These are phyloP conservation scores for Entamoeba moshkovskii DNA, from an alignment of 208 protist genomes.

Conservation along the genomic window DNA sequence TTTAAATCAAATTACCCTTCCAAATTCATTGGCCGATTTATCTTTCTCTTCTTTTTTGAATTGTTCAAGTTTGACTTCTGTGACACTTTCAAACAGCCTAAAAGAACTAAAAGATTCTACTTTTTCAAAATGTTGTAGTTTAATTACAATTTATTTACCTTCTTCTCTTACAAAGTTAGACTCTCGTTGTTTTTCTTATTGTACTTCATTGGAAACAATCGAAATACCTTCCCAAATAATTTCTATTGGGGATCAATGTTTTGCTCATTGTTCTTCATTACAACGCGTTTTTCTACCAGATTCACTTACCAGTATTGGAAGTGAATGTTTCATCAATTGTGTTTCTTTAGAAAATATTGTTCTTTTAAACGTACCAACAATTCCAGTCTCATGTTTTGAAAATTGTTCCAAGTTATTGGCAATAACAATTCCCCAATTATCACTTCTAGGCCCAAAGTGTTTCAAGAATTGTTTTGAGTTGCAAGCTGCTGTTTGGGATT, in stretches of 20 bases:
- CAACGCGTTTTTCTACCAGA: no score
- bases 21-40: neutral
- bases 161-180: neutral
- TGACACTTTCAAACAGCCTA: neutral
- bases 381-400: neutral
- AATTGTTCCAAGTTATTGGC: neutral
- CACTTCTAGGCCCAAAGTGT: neutral
- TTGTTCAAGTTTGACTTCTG: neutral
- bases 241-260: neutral
- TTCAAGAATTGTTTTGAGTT: neutral
- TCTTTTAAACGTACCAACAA: neutral
- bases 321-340: no score
- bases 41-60: neutral
- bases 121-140: neutral
- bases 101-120: neutral
- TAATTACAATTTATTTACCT: neutral
- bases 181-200: neutral
- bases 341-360: neutral
- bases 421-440: neutral
- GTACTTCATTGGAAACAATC: neutral
- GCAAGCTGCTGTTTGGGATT: neutral
- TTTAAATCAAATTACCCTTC: neutral
- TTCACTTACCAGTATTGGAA: no score
- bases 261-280: neutral
- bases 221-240: neutral